phyloP scores from a whole-genome alignment of 495 filamentous ascomycete species.

The Acidiella bohemica region DNA sequence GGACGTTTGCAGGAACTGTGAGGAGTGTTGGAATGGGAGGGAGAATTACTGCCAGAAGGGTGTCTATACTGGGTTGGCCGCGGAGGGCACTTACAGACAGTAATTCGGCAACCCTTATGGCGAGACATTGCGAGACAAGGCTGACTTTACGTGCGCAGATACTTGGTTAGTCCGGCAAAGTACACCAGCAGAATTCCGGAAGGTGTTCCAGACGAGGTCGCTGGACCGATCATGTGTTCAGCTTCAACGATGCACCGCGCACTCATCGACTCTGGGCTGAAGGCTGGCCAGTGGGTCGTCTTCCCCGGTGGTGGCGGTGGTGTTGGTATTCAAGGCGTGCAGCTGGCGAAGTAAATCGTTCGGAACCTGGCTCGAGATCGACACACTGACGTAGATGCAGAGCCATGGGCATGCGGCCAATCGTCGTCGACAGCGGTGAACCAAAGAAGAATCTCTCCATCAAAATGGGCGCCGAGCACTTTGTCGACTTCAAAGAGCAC shows the following conservation, averaged over 20 bases:
- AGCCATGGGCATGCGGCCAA: conserved; percentile 40
- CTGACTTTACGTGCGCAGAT: too few species aligned
- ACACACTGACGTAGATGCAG: conserved; percentile 3
- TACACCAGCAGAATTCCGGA: conserved; percentile 34
- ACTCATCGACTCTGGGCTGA: conserved; percentile 28
- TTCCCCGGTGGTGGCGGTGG: conserved; percentile 35
- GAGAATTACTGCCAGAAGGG: conserved; percentile 29
- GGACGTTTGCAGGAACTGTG: conserved; percentile 40
- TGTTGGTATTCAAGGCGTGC: conserved; percentile 32
- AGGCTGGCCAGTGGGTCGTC: conserved; percentile 32
- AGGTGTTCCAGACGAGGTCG: conserved; percentile 31
- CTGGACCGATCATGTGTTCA: conserved; percentile 36
- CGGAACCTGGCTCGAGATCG: not conserved
- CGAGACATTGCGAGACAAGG: too few species aligned
- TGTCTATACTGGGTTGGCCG: conserved; percentile 26
- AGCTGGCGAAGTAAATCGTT: conserved; percentile 27
- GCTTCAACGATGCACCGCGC: conserved; percentile 32
- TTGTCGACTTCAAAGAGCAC: conserved; percentile 36
- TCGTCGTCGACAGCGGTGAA: conserved; percentile 38
- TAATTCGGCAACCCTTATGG: too few species aligned
- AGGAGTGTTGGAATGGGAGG: conserved; percentile 31
- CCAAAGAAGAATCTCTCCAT: conserved; percentile 31
- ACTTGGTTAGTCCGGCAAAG: conserved; percentile 31
- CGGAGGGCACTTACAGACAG: conserved; percentile 29
- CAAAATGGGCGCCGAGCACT: conserved; percentile 39